Conservation (phyloP, 345 rosid genomes). For the Linum lewisii region DNA sequence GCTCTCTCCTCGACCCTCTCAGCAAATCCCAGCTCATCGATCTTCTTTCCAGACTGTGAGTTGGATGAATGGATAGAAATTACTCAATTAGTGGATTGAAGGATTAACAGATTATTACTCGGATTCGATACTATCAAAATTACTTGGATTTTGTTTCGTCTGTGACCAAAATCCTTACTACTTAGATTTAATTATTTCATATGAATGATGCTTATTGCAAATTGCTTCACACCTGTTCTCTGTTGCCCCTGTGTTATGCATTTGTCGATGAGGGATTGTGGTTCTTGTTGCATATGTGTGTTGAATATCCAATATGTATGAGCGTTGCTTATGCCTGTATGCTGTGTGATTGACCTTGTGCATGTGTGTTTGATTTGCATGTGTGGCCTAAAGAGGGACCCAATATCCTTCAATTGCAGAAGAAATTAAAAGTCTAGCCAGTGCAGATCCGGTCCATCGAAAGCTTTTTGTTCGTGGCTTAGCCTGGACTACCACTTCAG, state of each 20-base stretch:
- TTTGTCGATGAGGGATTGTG: background rate
- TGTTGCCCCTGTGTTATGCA: background rate
- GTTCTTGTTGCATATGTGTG: slow-evolving; percentile 11
- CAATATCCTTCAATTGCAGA: slow-evolving; percentile 71
- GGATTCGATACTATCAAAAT: background rate
- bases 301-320: slow-evolving; percentile 7
- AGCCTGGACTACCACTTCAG: slow-evolving; percentile 71
- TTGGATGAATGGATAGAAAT: background rate
- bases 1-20: slow-evolving; percentile 51
- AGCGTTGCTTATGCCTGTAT: slow-evolving; percentile 24
- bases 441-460: slow-evolving; percentile 63
- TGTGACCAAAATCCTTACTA: too few species aligned
- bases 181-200: too few species aligned
- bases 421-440: slow-evolving; percentile 63
- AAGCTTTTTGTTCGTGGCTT: slow-evolving; percentile 86
- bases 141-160: background rate
- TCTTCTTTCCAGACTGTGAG: slow-evolving; percentile 52
- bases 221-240: background rate
- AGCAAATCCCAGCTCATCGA: slow-evolving; percentile 58
- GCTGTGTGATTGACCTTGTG: slow-evolving; percentile 59
- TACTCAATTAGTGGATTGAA: too few species aligned
- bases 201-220: too few species aligned
- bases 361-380: slow-evolving; percentile 56
- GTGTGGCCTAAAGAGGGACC: slow-evolving; percentile 65
- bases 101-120: too few species aligned